Base-by-base conservation (phyloP, 371 early-diverging fungal species). In the Syncephalastrum sp. region DNA sequence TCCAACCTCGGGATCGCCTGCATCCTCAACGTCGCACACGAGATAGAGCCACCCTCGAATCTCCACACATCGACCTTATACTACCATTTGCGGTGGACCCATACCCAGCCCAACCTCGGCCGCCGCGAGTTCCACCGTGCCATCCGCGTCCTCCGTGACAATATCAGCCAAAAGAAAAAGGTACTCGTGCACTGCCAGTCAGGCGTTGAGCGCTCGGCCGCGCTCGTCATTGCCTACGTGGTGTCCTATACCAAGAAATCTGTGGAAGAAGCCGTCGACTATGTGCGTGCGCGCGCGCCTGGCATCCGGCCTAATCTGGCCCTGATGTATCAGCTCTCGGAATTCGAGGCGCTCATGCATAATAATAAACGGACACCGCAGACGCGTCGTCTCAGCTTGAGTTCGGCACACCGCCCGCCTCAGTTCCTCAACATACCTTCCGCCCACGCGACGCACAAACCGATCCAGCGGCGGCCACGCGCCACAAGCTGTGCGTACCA, bases 1-100 rank as follows among this genome's bases (percentile, higher is more conserved):
- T 46, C 56, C 7, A 46, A 50, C 5, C 66, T 70, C 47, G 77
- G 74, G 1, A 82, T 90, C 56, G 64, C 72, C 2, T 70, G 71
- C 42, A 79, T 91, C 23, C 59, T 91, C 50, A 91, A 91, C 61
- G 92, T 91, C 3, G 92, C 92, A 0, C 67, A 79, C 38, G 92
- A 91, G 60, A 77, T 89, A 13, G 57, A 68, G 10, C 44, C 47
- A 5, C 55, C 57, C 4, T 13, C 33, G 3, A 21, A 12, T 3
- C 47, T 46, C 7, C 48, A 17, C 21, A 19, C 16, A 15, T 14
- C 50, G 48, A 17, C 48, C 5, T 54, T 54, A 10, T 72, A 72
- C n/a, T 64, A 72, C 38, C 69, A 72, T 23, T 46, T 72, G 0
- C 56, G 50, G 8, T 72, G 73, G 73, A 72, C 69, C 12, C 70